A percentile compares a stretch with the other conserved stretches of the same genome.
phyloP scores from a whole-genome alignment of 1,139 yeast genomes.

The Candida neerlandica region DNA sequence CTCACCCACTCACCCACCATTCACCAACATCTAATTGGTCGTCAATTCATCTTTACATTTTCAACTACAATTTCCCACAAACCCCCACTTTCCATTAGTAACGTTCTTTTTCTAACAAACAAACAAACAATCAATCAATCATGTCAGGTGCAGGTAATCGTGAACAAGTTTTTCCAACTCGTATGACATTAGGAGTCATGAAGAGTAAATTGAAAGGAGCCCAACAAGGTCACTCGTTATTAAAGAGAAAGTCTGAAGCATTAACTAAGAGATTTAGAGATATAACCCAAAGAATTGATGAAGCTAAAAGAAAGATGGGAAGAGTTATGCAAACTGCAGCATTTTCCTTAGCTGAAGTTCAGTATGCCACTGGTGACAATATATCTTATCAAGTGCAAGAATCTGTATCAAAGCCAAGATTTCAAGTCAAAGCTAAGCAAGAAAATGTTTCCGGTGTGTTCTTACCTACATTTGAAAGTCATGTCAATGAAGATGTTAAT shows the following conservation, averaged over 20 bases:
- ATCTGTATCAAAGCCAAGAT: slow-evolving; percentile 86
- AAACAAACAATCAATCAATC: too few relatives aligned
- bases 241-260: slow-evolving; percentile 96
- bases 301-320: slow-evolving; percentile 96
- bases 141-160: slow-evolving; percentile 60
- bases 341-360: slow-evolving; percentile 93
- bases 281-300: slow-evolving; percentile 91
- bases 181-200: slow-evolving; percentile 96
- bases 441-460: slow-evolving; percentile 97
- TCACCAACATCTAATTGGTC: too few relatives aligned
- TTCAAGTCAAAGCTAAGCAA: slow-evolving; percentile 87
- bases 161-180: slow-evolving; percentile 92
- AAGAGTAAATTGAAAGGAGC: slow-evolving; percentile 96
- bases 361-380: slow-evolving; percentile 95
- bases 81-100: neutral
- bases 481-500: slow-evolving; percentile 78
- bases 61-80: slow-evolving; percentile 1
- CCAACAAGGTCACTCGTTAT: slow-evolving; percentile 89
- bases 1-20: too few relatives aligned
- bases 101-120: neutral
- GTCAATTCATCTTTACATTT: too few relatives aligned
- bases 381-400: slow-evolving; percentile 95
- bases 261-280: slow-evolving; percentile 95
- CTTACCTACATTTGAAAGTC: slow-evolving; percentile 89
- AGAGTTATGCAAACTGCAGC: slow-evolving; percentile 98